Percentiles rank a stretch among this genome's conserved stretches.
phyloP scores from a whole-genome alignment of 1,139 yeast genomes.

The Hyphopichia khmerensis region DNA sequence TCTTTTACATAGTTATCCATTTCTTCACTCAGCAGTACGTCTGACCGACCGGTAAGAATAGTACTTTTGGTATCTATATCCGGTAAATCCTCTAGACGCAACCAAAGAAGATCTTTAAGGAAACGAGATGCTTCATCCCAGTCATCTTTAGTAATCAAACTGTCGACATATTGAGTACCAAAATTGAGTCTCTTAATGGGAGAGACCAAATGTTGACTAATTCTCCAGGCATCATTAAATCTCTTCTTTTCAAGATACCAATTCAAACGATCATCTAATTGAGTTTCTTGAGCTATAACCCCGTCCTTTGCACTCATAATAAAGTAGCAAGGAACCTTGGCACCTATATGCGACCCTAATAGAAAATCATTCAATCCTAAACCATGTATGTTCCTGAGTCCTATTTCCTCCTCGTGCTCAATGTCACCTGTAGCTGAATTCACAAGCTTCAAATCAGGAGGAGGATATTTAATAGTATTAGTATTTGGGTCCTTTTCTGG shows the following conservation, averaged over 20 bases:
- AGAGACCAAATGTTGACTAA: constrained; percentile 57
- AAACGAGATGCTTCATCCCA: constrained; percentile 63
- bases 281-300: constrained; percentile 70
- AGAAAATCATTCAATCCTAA: constrained; percentile 82
- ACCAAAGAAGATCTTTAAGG: constrained; percentile 37
- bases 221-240: constrained; percentile 73
- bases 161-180: constrained; percentile 65
- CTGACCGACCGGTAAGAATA: constrained; percentile 13
- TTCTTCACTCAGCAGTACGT: constrained; percentile 16
- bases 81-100: constrained; percentile 31
- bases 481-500: constrained; percentile 27
- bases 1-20: constrained; percentile 29
- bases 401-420: constrained; percentile 79
- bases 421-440: constrained; percentile 70
- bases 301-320: constrained; percentile 82
- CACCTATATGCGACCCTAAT: constrained; percentile 49
- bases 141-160: constrained; percentile 45
- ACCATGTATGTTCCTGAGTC: constrained; percentile 55
- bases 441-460: constrained; percentile 73
- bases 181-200: constrained; percentile 52
- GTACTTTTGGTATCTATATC: constrained; percentile 33
- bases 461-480: constrained; percentile 27
- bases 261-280: constrained; percentile 61
- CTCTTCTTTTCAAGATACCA: constrained; percentile 65
- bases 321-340: constrained; percentile 47